Conservation (phyloP, 306 rosid genomes). For the Begonia loranthoides region DNA sequence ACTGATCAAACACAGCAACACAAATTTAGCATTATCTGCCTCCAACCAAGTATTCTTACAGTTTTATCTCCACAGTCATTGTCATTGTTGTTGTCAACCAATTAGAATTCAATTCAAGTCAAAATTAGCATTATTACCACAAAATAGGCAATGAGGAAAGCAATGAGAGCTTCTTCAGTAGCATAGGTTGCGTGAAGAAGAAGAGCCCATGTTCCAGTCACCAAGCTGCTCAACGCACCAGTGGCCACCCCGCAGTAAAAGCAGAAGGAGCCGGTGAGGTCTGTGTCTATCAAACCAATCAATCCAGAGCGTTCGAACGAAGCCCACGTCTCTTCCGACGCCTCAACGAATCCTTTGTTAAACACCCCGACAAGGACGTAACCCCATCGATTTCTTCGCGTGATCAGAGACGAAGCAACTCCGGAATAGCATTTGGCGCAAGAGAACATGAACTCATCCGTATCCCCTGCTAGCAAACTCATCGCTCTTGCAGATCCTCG, state of each 20-base stretch:
- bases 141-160: constrained; percentile 69
- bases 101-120: too few species aligned
- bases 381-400: constrained; percentile 61
- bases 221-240: constrained; percentile 51
- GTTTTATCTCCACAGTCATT: too few species aligned
- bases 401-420: constrained; percentile 37
- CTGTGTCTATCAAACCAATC: constrained; percentile 33
- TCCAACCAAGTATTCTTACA: too few species aligned
- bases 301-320: constrained; percentile 31
- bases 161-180: constrained; percentile 39
- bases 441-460: constrained; percentile 57
- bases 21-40: too few species aligned
- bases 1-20: constrained; percentile 17
- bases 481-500: constrained; percentile 39
- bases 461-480: constrained; percentile 38
- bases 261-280: constrained; percentile 66
- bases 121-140: constrained; percentile 28
- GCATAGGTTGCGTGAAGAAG: constrained; percentile 39
- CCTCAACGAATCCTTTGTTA: constrained; percentile 53
- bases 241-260: constrained; percentile 46
- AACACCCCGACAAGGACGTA: constrained; percentile 56
- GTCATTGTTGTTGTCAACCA: too few species aligned
- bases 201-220: constrained; percentile 53
- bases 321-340: constrained; percentile 53
- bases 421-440: constrained; percentile 53